Base-by-base conservation (phyloP, 106 monocot species). In the Alisma plantagoaquatica region DNA sequence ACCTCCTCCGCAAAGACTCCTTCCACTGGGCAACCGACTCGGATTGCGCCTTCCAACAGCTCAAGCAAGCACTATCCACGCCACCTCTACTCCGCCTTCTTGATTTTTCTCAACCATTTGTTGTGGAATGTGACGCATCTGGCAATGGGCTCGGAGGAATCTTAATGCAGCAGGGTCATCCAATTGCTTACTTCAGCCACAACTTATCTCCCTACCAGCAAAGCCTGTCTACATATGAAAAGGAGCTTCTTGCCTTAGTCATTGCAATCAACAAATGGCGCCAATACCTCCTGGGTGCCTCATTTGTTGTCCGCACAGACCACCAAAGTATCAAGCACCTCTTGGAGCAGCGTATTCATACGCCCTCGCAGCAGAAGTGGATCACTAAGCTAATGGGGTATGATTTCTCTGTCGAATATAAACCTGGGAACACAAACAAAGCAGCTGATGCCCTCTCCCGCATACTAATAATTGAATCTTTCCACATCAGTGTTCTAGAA, bases 121-220 rank as follows among this genome's bases (percentile, higher is more conserved):
- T 56, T 1, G n/a, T 35, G 18, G 56, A 56, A 9, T 30, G 31
- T 30, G 56, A 56, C 20, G 56, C 56, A 10, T 56, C 56, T 19
- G 56, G 33, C 19, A 19, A 29, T 3, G 56, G 56, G 7, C 20
- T 56, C 3, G 33, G 56, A 38, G 32, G 33, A 21, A 15, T 33
- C 20, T 23, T 56, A 16, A 56, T 56, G 56, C 56, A 56, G 19
- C 26, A 33, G 8, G 32, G 56, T 1, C 3, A 20, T 9, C 8
- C 56, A 3, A 11, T 35, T 2, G 56, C 2, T 19, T 56, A 33
- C 15, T 18, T 33, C 2, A 56, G 56, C 32, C 16, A 33, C 30
- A 3, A 31, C 38, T 35, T 28, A 56, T 10, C 2, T 6, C 3
- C 30, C 32, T 11, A 7, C n/a, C n/a, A n/a, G n/a, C n/a, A n/a